phyloP scores from a whole-genome alignment of 2,329 filamentous ascomycete genomes.

The Cephalotrichum gorgonifer region DNA sequence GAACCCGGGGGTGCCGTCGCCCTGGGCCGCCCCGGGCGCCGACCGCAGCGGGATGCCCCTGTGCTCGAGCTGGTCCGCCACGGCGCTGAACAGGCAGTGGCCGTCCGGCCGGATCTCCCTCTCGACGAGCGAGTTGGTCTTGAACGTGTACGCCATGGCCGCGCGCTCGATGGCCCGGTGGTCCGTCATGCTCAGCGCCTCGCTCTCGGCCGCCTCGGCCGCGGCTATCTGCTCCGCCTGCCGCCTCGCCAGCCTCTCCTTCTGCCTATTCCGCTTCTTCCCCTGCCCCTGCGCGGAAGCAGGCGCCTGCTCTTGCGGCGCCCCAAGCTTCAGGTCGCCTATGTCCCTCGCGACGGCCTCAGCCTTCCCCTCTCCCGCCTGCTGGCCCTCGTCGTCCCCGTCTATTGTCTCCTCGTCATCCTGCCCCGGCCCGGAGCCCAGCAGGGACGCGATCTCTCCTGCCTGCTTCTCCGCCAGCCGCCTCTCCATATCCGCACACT shows the following conservation, averaged over 20 bases:
- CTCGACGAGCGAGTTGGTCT: conserved; percentile 54
- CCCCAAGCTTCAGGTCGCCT: conserved; percentile 12
- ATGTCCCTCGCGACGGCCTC: conserved; percentile 9
- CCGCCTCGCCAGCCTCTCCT: conserved; percentile 79
- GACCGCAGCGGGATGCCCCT: conserved; percentile 32
- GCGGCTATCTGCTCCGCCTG: conserved; percentile 73
- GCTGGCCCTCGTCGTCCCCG: conserved; percentile 12
- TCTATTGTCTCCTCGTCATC: neutral
- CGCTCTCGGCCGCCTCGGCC: conserved; percentile 56
- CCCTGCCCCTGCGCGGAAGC: conserved; percentile 11
- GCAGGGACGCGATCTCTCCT: conserved; percentile 40
- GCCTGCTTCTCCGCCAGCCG: conserved; percentile 57
- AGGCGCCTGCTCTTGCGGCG: conserved; percentile 3
- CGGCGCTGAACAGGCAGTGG: conserved; percentile 86
- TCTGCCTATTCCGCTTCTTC: conserved; percentile 83
- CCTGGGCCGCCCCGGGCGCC: conserved; percentile 4
- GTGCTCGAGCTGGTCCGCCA: conserved; percentile 69
- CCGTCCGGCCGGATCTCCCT: conserved; percentile 80
- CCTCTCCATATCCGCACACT: conserved; percentile 62
- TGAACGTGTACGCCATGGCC: conserved; percentile 60
- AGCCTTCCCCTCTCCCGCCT: conserved; percentile 9
- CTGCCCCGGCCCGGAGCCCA: conserved; percentile 12
- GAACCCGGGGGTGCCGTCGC: conserved; percentile 36
- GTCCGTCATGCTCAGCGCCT: conserved; percentile 67
- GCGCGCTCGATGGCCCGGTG: conserved; percentile 59